phyloP scores from a whole-genome alignment of 2,329 filamentous ascomycete genomes.

The Polytolypa hystricis region DNA sequence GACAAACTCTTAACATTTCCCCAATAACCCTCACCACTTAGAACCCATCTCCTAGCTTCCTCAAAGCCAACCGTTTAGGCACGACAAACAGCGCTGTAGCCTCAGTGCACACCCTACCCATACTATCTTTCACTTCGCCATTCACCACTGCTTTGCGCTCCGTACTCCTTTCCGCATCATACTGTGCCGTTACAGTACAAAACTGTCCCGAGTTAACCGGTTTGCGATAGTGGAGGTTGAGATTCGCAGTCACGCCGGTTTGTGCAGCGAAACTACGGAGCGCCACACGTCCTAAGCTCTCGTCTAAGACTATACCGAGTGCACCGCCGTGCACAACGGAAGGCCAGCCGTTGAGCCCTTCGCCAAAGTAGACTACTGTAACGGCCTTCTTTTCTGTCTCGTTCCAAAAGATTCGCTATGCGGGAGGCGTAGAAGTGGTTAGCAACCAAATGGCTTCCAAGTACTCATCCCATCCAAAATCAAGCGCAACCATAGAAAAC shows the following conservation, averaged over 20 bases:
- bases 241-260: slow-evolving; percentile 46
- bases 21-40: slow-evolving; percentile 15
- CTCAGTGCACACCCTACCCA: slow-evolving; percentile 48
- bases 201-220: slow-evolving; percentile 51
- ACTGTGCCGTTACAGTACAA: slow-evolving; percentile 47
- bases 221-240: slow-evolving; percentile 52
- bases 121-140: slow-evolving; percentile 25
- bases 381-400: slow-evolving; percentile 45
- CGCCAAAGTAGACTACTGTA: slow-evolving; percentile 57
- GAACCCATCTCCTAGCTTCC: slow-evolving; percentile 30
- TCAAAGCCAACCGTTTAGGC: slow-evolving; percentile 39
- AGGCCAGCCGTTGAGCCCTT: slow-evolving; percentile 58
- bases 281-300: slow-evolving; percentile 55
- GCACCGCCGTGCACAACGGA: slow-evolving; percentile 60
- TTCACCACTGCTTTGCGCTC: slow-evolving; percentile 29
- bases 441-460: slow-evolving; percentile 1
- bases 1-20: neutral
- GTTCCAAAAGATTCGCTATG: slow-evolving; percentile 56
- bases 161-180: slow-evolving; percentile 29
- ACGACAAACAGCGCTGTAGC: slow-evolving; percentile 50
- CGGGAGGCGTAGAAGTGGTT: slow-evolving; percentile 11
- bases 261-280: slow-evolving; percentile 37
- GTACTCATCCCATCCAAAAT: too few relatives aligned
- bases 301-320: slow-evolving; percentile 57
- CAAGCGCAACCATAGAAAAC: slow-evolving; percentile 7